A percentile compares a stretch with the other conserved stretches of the same genome.
phyloP scores from a whole-genome alignment of 2,329 filamentous ascomycete genomes.

The Monosporascus sp. region DNA sequence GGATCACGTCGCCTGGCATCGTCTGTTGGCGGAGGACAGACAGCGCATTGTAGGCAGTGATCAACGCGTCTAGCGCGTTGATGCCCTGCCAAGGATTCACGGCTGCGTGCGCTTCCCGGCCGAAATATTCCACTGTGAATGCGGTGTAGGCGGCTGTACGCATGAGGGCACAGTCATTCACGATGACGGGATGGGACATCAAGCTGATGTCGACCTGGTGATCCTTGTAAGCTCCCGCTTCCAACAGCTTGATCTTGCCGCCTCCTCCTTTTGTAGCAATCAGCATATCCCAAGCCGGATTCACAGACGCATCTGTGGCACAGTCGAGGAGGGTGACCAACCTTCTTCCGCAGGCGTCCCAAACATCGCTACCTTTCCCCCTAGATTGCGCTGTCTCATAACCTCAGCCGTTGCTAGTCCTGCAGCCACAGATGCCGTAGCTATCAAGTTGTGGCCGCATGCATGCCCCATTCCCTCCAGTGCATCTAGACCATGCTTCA shows the following conservation, averaged over 20 bases:
- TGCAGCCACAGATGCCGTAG: conserved; percentile 40
- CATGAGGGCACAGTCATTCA: conserved; percentile 41
- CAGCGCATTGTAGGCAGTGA: conserved; percentile 43
- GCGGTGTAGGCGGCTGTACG: conserved; percentile 46
- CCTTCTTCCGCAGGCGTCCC: conserved; percentile 52
- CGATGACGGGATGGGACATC: conserved; percentile 38
- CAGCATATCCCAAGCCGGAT: neutral
- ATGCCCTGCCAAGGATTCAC: conserved; percentile 54
- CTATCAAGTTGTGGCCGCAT: conserved; percentile 52
- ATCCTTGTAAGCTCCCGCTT: conserved; percentile 38
- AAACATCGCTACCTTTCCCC: conserved; percentile 40
- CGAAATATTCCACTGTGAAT: conserved; percentile 47
- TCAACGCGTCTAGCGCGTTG: conserved; percentile 54
- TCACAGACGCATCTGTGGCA: neutral
- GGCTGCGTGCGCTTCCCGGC: conserved; percentile 51
- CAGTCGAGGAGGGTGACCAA: neutral
- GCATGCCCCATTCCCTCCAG: conserved; percentile 46
- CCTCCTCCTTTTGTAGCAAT: conserved; percentile 33
- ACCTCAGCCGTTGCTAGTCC: conserved; percentile 42
- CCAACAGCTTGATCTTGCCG: conserved; percentile 42
- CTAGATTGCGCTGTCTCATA: conserved; percentile 34
- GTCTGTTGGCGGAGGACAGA: conserved; percentile 52
- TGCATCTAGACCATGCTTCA: conserved; percentile 32
- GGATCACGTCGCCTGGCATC: conserved; percentile 42
- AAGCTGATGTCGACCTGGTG: conserved; percentile 32